These are phyloP conservation scores for Cyberlindnera misumaiensis DNA, from an alignment of 805 yeast species.

Conservation along the genomic window DNA sequence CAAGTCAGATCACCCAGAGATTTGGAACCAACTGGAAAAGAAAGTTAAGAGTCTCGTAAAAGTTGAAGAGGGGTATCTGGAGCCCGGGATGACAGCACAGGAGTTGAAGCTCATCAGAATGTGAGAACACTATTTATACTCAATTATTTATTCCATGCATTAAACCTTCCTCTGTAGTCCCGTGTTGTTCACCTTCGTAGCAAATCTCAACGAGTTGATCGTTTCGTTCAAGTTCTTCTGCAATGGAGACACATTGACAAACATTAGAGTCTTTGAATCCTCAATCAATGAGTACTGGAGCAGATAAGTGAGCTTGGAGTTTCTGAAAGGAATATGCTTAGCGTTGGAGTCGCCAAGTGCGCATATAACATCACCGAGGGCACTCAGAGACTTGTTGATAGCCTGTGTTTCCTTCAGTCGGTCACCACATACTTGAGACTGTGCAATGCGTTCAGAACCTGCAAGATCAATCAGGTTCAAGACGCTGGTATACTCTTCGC, in stretches of 20 bases:
- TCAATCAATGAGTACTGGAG: conserved; percentile 82
- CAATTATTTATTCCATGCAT: conserved; percentile 9
- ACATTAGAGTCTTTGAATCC: conserved; percentile 84
- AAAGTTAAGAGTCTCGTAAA: conserved; percentile 5
- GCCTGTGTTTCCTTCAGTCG: conserved; percentile 81
- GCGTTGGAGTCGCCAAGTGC: conserved; percentile 47
- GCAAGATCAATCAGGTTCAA: conserved; percentile 87
- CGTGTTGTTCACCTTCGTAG: conserved; percentile 70
- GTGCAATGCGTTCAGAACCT: conserved; percentile 80
- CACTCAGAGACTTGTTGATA: conserved; percentile 81
- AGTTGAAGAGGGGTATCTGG: conserved; percentile 5
- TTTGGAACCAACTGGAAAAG: conserved; percentile 32
- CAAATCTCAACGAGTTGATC: conserved; percentile 80
- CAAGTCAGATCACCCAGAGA: conserved; percentile 20
- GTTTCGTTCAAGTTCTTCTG: conserved; percentile 64
- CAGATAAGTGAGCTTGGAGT: conserved; percentile 84
- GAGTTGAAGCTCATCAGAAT: conserved; percentile 12
- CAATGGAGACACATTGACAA: conserved; percentile 79
- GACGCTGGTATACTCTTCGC: conserved; percentile 46
- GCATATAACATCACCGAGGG: conserved; percentile 84
- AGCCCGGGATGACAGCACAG: conserved; percentile 8
- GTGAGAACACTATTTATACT: conserved; percentile 3
- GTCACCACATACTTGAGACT: conserved; percentile 74
- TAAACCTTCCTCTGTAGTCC: conserved; percentile 15
- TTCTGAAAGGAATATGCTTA: conserved; percentile 85